Base-by-base conservation (phyloP, 306 rosid genomes). In the Leucaena leucocephala region DNA sequence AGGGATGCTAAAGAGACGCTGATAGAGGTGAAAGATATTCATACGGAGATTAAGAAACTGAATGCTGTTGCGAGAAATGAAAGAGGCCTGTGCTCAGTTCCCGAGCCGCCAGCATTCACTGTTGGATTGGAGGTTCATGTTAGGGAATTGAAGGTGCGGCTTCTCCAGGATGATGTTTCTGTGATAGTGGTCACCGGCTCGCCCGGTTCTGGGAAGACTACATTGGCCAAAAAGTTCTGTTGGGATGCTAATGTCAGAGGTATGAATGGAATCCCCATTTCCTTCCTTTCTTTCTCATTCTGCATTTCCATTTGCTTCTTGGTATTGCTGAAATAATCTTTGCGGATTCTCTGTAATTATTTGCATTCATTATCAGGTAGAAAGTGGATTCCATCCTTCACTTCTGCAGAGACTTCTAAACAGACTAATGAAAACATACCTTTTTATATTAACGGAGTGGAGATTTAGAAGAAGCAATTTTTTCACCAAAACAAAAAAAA, bases 191-290 rank as follows among this genome's bases (percentile, higher is more conserved):
- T 91, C 27, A 86, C 92, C 5, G 91, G 88, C 21, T 49, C 85
- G 2, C 85, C 71, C 12, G 97, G 94, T 46, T 82, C 82, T 0
- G 92, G 94, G 46, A 91, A 89, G 82, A 80, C 92, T 5, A 83
- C 97, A 0, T 80, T 91, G 71, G 92, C 80, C 8, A 78, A 69
- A 38, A 78, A 1, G 75, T 68, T 91, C 22, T 89, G 89, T 67
- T 81, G 77, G 64, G 89, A 89, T 42, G 40, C 79, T 15, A 52
- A 89, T 15, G 82, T 87, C 5, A 68, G 44, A 82, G 92, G 92
- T 91, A 82, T 52, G 54, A 10, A 63, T 15, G 3, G 9, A 68
- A 2, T 43, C 19, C 27, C 16, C 38, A 21, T 34, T 1, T 61
- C 46, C 21, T 35, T 34, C 22, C 4, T 33, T 21, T 77, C 40